Percentiles rank a stretch among this genome's conserved stretches.
These are phyloP conservation scores for Cocos nucifera DNA, from an alignment of 176 grass and related monocot genomes.

Conservation along the genomic window DNA sequence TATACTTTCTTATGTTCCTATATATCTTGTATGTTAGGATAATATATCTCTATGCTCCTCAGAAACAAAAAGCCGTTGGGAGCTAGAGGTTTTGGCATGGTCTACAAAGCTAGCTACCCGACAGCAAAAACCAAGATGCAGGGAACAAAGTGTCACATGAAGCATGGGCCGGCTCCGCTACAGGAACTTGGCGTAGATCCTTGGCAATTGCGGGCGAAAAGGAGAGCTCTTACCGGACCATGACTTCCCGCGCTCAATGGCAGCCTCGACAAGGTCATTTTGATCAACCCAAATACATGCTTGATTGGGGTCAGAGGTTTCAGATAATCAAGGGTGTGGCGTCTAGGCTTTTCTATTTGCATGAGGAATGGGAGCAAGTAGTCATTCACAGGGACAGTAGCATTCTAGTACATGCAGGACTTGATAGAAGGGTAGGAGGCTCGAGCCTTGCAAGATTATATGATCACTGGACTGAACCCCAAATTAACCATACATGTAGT, in stretches of 20 bases:
- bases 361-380: slow-evolving; percentile 85
- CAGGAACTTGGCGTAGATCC: slow-evolving; percentile 27
- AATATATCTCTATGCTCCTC: no score
- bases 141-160: no score
- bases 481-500: slow-evolving; percentile 17
- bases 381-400: slow-evolving; percentile 81
- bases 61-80: no score
- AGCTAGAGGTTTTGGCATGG: no score
- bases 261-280: slow-evolving; percentile 40
- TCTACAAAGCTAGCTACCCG: no score
- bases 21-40: no score
- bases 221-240: slow-evolving; percentile 65
- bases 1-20: no score
- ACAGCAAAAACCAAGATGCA: no score
- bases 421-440: slow-evolving; percentile 71
- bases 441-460: slow-evolving; percentile 72
- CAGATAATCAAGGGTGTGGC: slow-evolving; percentile 51
- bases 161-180: not conserved
- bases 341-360: slow-evolving; percentile 62
- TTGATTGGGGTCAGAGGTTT: slow-evolving; percentile 47
- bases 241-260: slow-evolving; percentile 38
- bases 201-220: slow-evolving; percentile 55
- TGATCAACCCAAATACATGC: not conserved
- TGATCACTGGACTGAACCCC: slow-evolving; percentile 45
- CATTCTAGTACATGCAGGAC: slow-evolving; percentile 56